Evolutionary conservation across 1,284 basidiomycete species (phyloP).

Genomic region (Schizopora paradoxa): DNA sequence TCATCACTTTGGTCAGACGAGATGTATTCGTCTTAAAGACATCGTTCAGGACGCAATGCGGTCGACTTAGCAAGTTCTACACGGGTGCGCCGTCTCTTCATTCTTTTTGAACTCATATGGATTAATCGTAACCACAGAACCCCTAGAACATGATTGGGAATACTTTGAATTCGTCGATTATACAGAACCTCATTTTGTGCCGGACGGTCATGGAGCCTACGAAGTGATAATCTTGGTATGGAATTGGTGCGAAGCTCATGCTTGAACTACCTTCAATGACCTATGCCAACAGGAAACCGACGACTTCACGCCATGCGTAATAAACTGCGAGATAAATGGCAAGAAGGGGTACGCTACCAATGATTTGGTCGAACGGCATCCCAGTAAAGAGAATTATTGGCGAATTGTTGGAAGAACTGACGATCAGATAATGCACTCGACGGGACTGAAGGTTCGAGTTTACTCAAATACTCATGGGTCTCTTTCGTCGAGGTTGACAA

Average conservation of each 20-base stretch:
- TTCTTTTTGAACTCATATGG: too few relatives aligned
- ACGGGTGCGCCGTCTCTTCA: too few relatives aligned
- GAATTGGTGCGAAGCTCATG: neutral
- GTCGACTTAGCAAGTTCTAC: too few relatives aligned
- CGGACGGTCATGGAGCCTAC: neutral
- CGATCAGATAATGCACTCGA: slow-evolving; percentile 25
- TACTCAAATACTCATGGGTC: too few relatives aligned
- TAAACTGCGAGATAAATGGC: slow-evolving; percentile 16
- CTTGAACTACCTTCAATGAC: neutral
- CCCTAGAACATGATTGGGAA: slow-evolving; percentile 9
- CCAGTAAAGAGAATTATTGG: slow-evolving; percentile 22
- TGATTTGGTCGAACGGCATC: slow-evolving; percentile 26
- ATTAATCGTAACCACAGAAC: too few relatives aligned
- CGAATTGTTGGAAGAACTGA: slow-evolving; percentile 21
- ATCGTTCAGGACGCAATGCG: slow-evolving; percentile 9
- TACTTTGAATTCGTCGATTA: slow-evolving; percentile 6
- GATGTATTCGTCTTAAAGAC: neutral
- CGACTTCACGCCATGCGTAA: neutral
- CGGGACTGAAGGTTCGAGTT: slow-evolving; percentile 30
- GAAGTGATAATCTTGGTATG: neutral
- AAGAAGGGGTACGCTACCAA: slow-evolving; percentile 26
- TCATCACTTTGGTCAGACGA: too few relatives aligned
- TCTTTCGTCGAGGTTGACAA: too few relatives aligned
- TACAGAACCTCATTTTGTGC: neutral
- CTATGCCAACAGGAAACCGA: too few relatives aligned